phyloP scores from a whole-genome alignment of 352 stramenopile genomes.

The Globisporangium paddicum region DNA sequence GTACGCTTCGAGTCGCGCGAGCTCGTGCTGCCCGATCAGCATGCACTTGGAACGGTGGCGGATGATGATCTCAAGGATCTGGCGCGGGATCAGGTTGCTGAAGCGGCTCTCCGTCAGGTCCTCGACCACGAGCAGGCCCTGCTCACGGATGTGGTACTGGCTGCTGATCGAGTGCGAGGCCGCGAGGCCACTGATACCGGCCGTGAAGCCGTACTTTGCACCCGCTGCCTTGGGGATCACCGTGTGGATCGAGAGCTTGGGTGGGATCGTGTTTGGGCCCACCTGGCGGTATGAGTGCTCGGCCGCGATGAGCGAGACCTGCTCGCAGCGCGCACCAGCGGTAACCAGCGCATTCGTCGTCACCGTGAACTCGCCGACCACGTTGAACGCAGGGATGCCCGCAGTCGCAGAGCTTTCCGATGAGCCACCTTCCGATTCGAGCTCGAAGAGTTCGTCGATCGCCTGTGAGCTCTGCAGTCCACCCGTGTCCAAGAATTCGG shows the following conservation, averaged over 20 bases:
- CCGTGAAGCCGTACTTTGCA: constrained; percentile 58
- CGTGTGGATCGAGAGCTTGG: constrained; percentile 74
- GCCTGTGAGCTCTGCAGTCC: constrained; percentile 31
- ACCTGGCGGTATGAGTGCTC: constrained; percentile 78
- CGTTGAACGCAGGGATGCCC: constrained; percentile 34
- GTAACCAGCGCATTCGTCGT: constrained; percentile 61
- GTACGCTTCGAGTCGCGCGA: constrained; percentile 71
- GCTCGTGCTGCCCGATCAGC: constrained; percentile 67
- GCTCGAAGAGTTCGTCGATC: constrained; percentile 81
- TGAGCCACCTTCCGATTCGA: constrained; percentile 61
- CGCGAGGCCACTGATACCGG: constrained; percentile 43
- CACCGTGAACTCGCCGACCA: constrained; percentile 74
- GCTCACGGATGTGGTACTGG: constrained; percentile 85
- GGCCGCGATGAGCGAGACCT: constrained; percentile 50
- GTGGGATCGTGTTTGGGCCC: constrained; percentile 41
- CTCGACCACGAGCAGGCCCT: constrained; percentile 75
- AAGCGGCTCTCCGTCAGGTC: constrained; percentile 81
- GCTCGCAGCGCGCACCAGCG: constrained; percentile 55
- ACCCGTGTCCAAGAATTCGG: constrained; percentile 24
- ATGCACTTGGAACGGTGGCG: constrained; percentile 72
- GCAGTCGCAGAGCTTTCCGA: constrained; percentile 20
- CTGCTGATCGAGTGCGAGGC: constrained; percentile 67
- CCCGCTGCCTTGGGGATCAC: constrained; percentile 68
- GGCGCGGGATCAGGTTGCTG: constrained; percentile 77
- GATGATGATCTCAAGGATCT: constrained; percentile 81